Percentiles rank a stretch among this genome's conserved stretches.
These are phyloP conservation scores for Schizophyllum commune DNA, from an alignment of 1,284 basidiomycete species.

Conservation along the genomic window DNA sequence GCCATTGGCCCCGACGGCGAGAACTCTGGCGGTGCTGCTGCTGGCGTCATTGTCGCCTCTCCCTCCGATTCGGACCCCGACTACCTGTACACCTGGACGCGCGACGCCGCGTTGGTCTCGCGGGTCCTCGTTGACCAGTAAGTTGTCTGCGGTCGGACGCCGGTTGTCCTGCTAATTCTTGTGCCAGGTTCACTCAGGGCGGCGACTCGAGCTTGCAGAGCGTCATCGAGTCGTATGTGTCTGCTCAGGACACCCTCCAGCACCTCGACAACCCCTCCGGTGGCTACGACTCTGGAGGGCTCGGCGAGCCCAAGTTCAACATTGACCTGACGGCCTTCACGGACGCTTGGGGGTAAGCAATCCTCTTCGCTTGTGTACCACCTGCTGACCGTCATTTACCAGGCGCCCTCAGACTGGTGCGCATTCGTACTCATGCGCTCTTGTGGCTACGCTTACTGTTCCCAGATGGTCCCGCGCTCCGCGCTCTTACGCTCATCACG, in stretches of 20 bases:
- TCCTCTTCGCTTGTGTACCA: too few species aligned
- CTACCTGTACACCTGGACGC: slow-evolving; percentile 48
- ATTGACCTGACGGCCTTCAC: slow-evolving; percentile 43
- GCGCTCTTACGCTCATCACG: slow-evolving; percentile 57
- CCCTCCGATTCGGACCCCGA: slow-evolving; percentile 42
- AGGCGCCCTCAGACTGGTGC: slow-evolving; percentile 54
- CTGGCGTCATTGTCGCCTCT: slow-evolving; percentile 51
- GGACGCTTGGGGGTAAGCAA: slow-evolving; percentile 41
- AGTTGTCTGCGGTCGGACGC: slow-evolving; percentile 6
- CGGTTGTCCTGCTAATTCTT: neutral
- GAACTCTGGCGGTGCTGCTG: slow-evolving; percentile 46
- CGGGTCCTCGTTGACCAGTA: slow-evolving; percentile 42
- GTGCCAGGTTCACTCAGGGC: slow-evolving; percentile 28
- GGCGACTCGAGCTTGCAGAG: slow-evolving; percentile 29
- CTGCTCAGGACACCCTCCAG: slow-evolving; percentile 39
- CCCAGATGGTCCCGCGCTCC: slow-evolving; percentile 67
- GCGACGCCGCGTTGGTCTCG: slow-evolving; percentile 48
- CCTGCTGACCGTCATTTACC: slow-evolving; percentile 6
- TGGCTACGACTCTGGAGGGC: slow-evolving; percentile 44
- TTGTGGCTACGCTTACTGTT: neutral
- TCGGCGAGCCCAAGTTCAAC: slow-evolving; percentile 51
- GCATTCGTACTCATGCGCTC: neutral
- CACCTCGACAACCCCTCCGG: slow-evolving; percentile 54
- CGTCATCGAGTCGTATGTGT: slow-evolving; percentile 43
- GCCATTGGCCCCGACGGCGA: slow-evolving; percentile 57